These are phyloP conservation scores for Exophiala calicioides DNA, from an alignment of 2,329 filamentous ascomycete species.

Conservation along the genomic window DNA sequence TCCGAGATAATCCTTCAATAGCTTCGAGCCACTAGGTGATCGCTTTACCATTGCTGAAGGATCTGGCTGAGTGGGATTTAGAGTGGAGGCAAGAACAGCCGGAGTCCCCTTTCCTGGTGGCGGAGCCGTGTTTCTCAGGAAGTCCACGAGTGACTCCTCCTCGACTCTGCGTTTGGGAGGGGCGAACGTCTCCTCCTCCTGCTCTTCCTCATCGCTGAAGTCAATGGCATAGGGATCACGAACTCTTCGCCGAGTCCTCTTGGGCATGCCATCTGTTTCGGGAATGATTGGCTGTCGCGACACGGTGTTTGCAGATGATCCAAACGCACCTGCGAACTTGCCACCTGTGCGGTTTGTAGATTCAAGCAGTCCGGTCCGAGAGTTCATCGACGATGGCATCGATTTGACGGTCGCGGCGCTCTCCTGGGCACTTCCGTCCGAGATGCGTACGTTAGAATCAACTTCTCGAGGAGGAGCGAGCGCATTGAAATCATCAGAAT, in stretches of 20 bases:
- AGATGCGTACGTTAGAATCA: conserved; percentile 38
- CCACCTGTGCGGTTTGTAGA: conserved; percentile 36
- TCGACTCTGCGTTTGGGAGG: conserved; percentile 35
- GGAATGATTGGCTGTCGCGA: conserved; percentile 28
- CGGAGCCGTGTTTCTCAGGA: conserved; percentile 48
- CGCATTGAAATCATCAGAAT: conserved; percentile 69
- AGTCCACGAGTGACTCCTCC: conserved; percentile 52
- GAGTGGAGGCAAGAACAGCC: conserved; percentile 29
- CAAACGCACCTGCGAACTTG: conserved; percentile 15
- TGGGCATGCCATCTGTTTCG: conserved; percentile 55
- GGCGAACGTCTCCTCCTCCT: conserved; percentile 56
- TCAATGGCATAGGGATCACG: conserved; percentile 95
- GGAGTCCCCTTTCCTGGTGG: conserved; percentile 37
- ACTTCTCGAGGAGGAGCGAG: conserved; percentile 37
- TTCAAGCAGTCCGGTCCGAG: conserved; percentile 68
- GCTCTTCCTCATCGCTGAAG: conserved; percentile 66
- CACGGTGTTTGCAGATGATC: conserved; percentile 10
- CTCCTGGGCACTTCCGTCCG: conserved; percentile 49
- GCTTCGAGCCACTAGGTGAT: conserved; percentile 24
- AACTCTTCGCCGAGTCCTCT: conserved; percentile 73
- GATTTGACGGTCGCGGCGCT: conserved; percentile 52
- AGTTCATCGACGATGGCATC: conserved; percentile 68
- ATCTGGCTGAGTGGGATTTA: conserved; percentile 11
- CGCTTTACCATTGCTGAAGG: conserved; percentile 13
- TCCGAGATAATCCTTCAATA: conserved; percentile 26